Evolutionary conservation across 306 rosid genomes (phyloP).

Genomic region (Glycine latifolia): DNA sequence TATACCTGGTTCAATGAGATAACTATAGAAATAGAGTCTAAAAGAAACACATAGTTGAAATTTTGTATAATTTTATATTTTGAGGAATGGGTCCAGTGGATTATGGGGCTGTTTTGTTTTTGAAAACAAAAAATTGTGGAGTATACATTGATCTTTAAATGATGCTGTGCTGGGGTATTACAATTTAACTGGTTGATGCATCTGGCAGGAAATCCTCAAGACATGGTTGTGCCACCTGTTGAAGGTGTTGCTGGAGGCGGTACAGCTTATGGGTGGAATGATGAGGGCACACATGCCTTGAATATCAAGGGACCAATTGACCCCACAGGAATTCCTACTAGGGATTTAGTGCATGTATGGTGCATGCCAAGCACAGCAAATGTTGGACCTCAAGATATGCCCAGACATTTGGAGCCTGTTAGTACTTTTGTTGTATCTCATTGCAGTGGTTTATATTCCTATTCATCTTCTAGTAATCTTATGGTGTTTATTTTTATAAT

Average conservation of each 20-base stretch:
- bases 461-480: neutral
- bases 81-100: neutral
- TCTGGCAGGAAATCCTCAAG: constrained; percentile 73
- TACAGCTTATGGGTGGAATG: constrained; percentile 95
- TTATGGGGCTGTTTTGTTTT: constrained; percentile 3
- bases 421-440: constrained; percentile 38
- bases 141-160: constrained; percentile 33
- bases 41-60: neutral
- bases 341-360: constrained; percentile 90
- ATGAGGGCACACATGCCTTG: constrained; percentile 57
- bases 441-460: constrained; percentile 29
- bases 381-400: constrained; percentile 94
- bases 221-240: constrained; percentile 77
- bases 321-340: constrained; percentile 76
- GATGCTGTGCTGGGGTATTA: neutral
- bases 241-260: constrained; percentile 99
- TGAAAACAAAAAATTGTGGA: neutral
- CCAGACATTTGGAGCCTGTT: constrained; percentile 86
- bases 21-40: too few species aligned
- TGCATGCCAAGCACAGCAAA: constrained; percentile 93
- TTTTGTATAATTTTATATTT: constrained; percentile 23
- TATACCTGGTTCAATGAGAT: constrained; percentile 10
- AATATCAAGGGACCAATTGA: constrained; percentile 74
- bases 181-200: constrained; percentile 41
- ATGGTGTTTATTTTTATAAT: neutral